These are phyloP conservation scores for Ceriops zippeliana DNA, from an alignment of 345 rosid genomes.

Conservation along the genomic window DNA sequence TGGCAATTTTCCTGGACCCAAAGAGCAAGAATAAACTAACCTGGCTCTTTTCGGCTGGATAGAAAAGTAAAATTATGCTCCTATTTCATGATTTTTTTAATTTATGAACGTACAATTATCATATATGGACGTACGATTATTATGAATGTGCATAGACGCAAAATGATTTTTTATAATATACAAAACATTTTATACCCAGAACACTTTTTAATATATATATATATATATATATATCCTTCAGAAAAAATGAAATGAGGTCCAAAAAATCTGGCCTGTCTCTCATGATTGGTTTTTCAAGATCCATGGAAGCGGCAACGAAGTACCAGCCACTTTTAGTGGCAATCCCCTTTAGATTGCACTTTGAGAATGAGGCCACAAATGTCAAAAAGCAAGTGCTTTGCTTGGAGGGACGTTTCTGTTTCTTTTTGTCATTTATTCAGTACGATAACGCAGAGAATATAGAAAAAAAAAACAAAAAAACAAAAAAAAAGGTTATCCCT, in stretches of 20 bases:
- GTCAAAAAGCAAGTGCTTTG: constrained; percentile 11
- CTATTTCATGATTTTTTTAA: no score
- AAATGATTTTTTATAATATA: no score
- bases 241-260: neutral
- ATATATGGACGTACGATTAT: no score
- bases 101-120: no score
- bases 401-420: constrained; percentile 45
- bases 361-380: constrained; percentile 19
- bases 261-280: neutral
- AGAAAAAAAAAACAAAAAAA: constrained; percentile 11
- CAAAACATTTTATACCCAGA: no score
- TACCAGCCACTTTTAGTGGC: constrained; percentile 43
- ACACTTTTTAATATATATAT: no score
- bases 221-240: neutral
- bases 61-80: no score
- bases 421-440: constrained; percentile 4
- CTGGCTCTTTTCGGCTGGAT: no score
- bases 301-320: constrained; percentile 16
- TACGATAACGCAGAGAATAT: constrained; percentile 19
- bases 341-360: constrained; percentile 43
- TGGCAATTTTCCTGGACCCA: no score
- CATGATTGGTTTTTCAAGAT: constrained; percentile 2
- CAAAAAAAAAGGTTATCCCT: constrained; percentile 25
- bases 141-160: no score
- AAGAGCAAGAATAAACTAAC: no score